Evolutionary conservation across 768 basidiomycete genomes (phyloP).

Genomic region (Cubamyces lactineus): DNA sequence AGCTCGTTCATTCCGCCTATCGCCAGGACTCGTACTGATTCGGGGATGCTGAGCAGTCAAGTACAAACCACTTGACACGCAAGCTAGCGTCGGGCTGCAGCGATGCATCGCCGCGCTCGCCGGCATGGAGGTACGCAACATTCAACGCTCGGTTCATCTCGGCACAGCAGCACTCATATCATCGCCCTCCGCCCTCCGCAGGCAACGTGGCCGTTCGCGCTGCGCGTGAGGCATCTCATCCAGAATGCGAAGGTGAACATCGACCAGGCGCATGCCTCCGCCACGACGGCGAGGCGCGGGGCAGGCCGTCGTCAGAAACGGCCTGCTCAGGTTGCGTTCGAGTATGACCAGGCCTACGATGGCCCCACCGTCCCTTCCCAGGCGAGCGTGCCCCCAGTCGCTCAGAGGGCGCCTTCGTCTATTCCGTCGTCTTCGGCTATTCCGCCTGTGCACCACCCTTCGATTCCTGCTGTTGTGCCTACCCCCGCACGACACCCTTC

Average conservation of each 20-base stretch:
- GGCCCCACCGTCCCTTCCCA: not conserved
- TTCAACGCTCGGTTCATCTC: no score
- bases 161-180: slow-evolving; percentile 5
- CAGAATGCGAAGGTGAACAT: slow-evolving; percentile 68
- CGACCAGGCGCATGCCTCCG: no score
- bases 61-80: slow-evolving; percentile 68
- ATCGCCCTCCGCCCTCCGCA: slow-evolving; percentile 30
- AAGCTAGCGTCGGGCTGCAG: slow-evolving; percentile 66
- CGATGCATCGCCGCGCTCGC: slow-evolving; percentile 65
- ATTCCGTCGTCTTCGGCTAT: not conserved
- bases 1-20: slow-evolving; percentile 16
- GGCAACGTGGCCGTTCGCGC: slow-evolving; percentile 72
- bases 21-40: slow-evolving; percentile 8
- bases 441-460: no score
- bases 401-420: not conserved
- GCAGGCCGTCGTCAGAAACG: slow-evolving; percentile 12
- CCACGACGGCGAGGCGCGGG: no score
- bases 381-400: not conserved
- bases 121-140: slow-evolving; percentile 70
- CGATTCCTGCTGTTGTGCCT: not conserved
- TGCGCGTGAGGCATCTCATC: slow-evolving; percentile 68
- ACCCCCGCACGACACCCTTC: not conserved
- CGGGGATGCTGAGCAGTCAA: slow-evolving; percentile 52
- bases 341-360: slow-evolving; percentile 3
- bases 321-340: slow-evolving; percentile 19